phyloP scores from a whole-genome alignment of 1,284 basidiomycete genomes.

The Trichosporon faecale region DNA sequence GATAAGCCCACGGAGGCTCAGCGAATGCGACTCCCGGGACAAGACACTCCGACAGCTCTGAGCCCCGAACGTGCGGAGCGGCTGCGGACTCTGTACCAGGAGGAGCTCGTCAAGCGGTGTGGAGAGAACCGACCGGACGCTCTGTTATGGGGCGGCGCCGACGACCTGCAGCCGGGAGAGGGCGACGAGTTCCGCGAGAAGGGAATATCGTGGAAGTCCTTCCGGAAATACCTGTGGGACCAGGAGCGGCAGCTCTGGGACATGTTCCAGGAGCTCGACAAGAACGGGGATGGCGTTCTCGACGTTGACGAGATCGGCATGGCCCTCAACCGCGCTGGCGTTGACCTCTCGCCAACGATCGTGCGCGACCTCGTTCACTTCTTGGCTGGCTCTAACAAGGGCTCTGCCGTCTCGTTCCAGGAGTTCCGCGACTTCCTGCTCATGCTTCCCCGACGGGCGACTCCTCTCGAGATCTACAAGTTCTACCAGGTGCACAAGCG shows the following conservation, averaged over 20 bases:
- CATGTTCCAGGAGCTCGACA: slow-evolving; percentile 81
- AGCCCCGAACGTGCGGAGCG: slow-evolving; percentile 67
- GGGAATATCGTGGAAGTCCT: slow-evolving; percentile 69
- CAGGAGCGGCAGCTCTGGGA: slow-evolving; percentile 71
- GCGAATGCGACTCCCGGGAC: slow-evolving; percentile 48
- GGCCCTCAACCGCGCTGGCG: slow-evolving; percentile 70
- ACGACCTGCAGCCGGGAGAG: slow-evolving; percentile 47
- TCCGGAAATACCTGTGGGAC: slow-evolving; percentile 56
- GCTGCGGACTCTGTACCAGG: slow-evolving; percentile 69
- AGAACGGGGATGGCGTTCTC: slow-evolving; percentile 77
- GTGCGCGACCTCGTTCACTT: slow-evolving; percentile 75
- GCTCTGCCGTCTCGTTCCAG: slow-evolving; percentile 63
- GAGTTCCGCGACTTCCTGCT: slow-evolving; percentile 89
- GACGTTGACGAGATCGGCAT: slow-evolving; percentile 67
- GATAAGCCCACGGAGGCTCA: slow-evolving; percentile 38
- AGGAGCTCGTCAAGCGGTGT: slow-evolving; percentile 68
- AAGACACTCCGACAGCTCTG: slow-evolving; percentile 53
- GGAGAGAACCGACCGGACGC: slow-evolving; percentile 45
- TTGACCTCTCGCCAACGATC: slow-evolving; percentile 64
- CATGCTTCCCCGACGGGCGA: slow-evolving; percentile 74
- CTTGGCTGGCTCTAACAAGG: slow-evolving; percentile 57
- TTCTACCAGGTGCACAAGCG: slow-evolving; percentile 70
- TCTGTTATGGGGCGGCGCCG: slow-evolving; percentile 55
- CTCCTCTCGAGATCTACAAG: slow-evolving; percentile 76
- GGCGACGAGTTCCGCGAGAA: slow-evolving; percentile 34